Conservation (phyloP, 140 eudicot species). For the Oenanthe javanica region DNA sequence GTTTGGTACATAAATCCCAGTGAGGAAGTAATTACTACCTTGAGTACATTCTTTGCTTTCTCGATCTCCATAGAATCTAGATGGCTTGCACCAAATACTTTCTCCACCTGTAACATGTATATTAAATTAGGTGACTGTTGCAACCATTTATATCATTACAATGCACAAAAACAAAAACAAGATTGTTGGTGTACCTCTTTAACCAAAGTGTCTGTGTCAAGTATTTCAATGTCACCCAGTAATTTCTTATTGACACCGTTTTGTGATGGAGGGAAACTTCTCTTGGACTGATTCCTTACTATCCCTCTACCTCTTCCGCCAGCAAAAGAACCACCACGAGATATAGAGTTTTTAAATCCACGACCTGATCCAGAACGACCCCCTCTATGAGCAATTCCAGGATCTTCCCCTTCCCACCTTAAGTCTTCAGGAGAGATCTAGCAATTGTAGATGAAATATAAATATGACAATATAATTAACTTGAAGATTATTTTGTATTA, state of each 20-base stretch:
- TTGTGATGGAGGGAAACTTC: constrained; percentile 33
- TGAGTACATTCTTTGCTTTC: constrained; percentile 74
- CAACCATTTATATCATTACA: background rate
- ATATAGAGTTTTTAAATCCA: constrained; percentile 42
- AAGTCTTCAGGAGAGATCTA: constrained; percentile 80
- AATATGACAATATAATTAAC: background rate
- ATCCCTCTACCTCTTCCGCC: constrained; percentile 64
- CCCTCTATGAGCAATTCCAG: constrained; percentile 50
- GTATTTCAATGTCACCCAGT: constrained; percentile 51
- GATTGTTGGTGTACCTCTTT: constrained; percentile 45
- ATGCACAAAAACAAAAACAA: background rate
- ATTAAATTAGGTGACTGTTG: background rate
- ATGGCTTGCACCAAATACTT: constrained; percentile 57
- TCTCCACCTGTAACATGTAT: constrained; percentile 54
- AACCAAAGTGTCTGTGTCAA: constrained; percentile 76
- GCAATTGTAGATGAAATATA: constrained; percentile 1
- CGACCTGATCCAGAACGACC: constrained; percentile 65
- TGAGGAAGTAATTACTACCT: constrained; percentile 1
- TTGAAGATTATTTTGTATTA: background rate
- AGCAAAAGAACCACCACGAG: constrained; percentile 43
- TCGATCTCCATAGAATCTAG: constrained; percentile 81
- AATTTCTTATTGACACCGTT: constrained; percentile 57
- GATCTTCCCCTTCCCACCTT: constrained; percentile 81
- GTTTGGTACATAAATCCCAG: background rate
- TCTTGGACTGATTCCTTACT: constrained; percentile 33